phyloP scores from a whole-genome alignment of 1,284 basidiomycete species.

The Phylloboletellus chloephorus region DNA sequence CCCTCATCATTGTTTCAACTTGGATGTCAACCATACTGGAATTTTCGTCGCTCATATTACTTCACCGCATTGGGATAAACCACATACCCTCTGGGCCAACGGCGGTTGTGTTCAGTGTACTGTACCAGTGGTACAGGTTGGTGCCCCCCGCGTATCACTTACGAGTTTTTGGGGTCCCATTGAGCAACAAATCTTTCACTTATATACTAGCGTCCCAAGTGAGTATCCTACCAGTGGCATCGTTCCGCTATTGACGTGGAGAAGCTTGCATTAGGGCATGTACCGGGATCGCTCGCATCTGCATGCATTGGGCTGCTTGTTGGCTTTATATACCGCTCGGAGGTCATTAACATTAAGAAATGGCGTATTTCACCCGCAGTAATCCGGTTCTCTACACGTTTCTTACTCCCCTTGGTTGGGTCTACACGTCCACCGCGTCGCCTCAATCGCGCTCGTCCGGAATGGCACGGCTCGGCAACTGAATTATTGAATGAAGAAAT shows the following conservation, averaged over 20 bases:
- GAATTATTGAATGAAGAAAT: constrained; percentile 43
- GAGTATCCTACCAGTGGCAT: constrained; percentile 11
- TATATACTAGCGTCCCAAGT: constrained; percentile 70
- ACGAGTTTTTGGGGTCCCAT: constrained; percentile 65
- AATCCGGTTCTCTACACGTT: constrained; percentile 46
- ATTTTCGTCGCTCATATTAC: constrained; percentile 56
- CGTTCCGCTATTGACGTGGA: constrained; percentile 5
- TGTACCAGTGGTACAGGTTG: constrained; percentile 77
- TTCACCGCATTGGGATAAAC: constrained; percentile 63
- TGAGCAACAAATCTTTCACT: constrained; percentile 70
- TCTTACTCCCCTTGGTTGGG: constrained; percentile 61
- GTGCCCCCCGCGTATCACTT: constrained; percentile 75
- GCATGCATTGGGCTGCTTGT: constrained; percentile 60
- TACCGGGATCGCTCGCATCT: constrained; percentile 59
- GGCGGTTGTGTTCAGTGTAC: constrained; percentile 63
- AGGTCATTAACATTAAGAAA: constrained; percentile 66
- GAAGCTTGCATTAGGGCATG: constrained; percentile 63
- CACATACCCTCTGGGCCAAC: constrained; percentile 72
- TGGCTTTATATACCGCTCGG: constrained; percentile 77
- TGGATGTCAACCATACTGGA: constrained; percentile 65
- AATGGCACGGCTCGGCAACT: constrained; percentile 29
- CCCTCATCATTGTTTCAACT: constrained; percentile 64
- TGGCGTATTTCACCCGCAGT: constrained; percentile 65
- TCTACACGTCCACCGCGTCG: constrained; percentile 50
- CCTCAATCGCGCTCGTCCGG: constrained; percentile 55